Percentiles rank a stretch among this genome's conserved stretches.
Conservation (phyloP, 805 yeast species). For the Nakazawaea wyomingensis region DNA sequence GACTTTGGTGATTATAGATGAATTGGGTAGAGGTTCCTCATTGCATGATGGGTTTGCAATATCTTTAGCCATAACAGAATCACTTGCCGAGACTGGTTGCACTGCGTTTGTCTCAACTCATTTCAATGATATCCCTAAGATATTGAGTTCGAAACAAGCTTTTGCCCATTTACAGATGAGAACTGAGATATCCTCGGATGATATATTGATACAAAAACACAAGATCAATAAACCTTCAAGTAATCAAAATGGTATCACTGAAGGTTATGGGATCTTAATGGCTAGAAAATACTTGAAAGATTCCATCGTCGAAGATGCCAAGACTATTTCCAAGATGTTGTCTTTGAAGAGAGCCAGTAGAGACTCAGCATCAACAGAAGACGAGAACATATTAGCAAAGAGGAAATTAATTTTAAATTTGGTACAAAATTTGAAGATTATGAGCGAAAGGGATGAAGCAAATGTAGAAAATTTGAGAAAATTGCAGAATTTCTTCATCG, state of each 20-base stretch:
- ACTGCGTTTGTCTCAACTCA: constrained; percentile 40
- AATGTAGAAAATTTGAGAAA: constrained; percentile 16
- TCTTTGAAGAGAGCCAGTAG: constrained; percentile 13
- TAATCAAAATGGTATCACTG: constrained; percentile 19
- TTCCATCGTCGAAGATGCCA: constrained; percentile 23
- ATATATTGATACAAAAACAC: constrained; percentile 28
- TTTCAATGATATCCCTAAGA: constrained; percentile 35
- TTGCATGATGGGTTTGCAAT: constrained; percentile 49
- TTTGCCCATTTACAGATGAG: constrained; percentile 35
- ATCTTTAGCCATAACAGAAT: constrained; percentile 38
- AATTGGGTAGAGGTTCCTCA: constrained; percentile 50
- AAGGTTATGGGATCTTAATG: constrained; percentile 28
- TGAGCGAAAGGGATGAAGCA: constrained; percentile 15
- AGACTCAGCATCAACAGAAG: not conserved
- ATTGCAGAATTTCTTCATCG: constrained; percentile 23
- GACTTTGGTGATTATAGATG: constrained; percentile 44
- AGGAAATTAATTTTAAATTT: constrained; percentile 17
- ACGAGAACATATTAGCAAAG: not conserved
- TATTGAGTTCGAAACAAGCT: constrained; percentile 27
- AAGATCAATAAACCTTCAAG: constrained; percentile 19
- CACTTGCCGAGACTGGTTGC: constrained; percentile 23
- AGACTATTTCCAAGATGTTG: constrained; percentile 19
- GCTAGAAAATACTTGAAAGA: constrained; percentile 22
- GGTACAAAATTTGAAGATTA: constrained; percentile 20
- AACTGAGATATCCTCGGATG: constrained; percentile 17